Evolutionary conservation across 495 filamentous ascomycete genomes (phyloP).

Genomic region (Talaromyces adpressus): DNA sequence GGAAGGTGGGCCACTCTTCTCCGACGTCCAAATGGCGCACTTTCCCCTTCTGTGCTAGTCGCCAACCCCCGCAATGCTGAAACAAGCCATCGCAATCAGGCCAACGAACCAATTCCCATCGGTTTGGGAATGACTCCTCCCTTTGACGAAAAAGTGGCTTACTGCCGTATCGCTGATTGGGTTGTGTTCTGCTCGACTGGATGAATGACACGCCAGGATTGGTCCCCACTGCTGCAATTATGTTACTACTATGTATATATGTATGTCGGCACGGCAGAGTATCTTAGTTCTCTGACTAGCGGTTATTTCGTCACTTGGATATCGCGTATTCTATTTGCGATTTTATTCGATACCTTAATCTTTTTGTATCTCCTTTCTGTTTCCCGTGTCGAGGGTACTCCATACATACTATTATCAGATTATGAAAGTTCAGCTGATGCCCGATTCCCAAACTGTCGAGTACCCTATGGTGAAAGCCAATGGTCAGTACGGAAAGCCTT

Average conservation of each 20-base stretch:
- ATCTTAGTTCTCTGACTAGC: not conserved
- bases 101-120: not conserved
- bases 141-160: not conserved
- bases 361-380: no score
- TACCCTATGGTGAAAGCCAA: no score
- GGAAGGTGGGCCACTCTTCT: no score
- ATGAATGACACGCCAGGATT: no score
- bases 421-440: not conserved
- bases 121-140: not conserved
- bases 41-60: not conserved
- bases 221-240: not conserved
- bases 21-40: not conserved
- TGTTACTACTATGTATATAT: no score
- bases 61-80: conserved; percentile 4
- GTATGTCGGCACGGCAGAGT: conserved; percentile 1
- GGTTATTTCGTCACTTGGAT: not conserved
- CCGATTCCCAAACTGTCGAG: not conserved
- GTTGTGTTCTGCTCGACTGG: not conserved
- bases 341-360: no score
- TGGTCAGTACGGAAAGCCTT: no score
- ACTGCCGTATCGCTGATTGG: not conserved
- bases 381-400: no score
- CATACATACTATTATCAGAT: not conserved
- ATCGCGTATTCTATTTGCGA: not conserved
- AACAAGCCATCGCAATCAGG: not conserved